phyloP scores from a whole-genome alignment of 169 alveolate species.

The Plasmodium ovale region DNA sequence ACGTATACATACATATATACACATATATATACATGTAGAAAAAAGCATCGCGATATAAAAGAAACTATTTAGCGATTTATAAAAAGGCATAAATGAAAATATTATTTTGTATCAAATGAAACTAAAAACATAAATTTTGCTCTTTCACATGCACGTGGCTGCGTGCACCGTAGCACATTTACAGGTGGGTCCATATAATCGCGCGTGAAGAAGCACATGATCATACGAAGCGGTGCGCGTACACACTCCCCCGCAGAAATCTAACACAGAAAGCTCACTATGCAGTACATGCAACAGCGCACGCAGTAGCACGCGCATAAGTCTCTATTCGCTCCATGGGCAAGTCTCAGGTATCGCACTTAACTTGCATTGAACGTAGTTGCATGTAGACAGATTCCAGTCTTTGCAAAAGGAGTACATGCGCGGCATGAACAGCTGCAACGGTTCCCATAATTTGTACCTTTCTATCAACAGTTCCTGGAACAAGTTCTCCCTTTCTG shows the following conservation, averaged over 20 bases:
- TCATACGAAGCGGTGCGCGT: too few relatives aligned
- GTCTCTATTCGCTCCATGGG: not conserved
- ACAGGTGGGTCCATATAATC: not conserved
- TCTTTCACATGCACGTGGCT: not conserved
- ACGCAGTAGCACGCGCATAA: not conserved
- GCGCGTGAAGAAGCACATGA: not conserved
- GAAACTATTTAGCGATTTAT: not conserved
- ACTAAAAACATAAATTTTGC: constrained; percentile 12
- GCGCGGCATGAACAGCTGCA: constrained; percentile 78
- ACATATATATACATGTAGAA: not conserved
- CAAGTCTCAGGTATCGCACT: constrained; percentile 31
- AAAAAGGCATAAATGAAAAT: constrained; percentile 14
- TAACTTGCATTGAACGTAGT: constrained; percentile 33
- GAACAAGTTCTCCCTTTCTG: constrained; percentile 69
- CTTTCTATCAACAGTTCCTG: constrained; percentile 72
- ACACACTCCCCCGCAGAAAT: too few relatives aligned
- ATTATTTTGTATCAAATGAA: constrained; percentile 20
- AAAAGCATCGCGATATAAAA: not conserved
- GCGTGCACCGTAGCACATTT: constrained; percentile 16
- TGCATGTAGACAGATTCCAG: constrained; percentile 68
- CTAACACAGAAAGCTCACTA: too few relatives aligned
- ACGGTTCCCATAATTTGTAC: constrained; percentile 71
- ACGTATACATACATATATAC: not conserved
- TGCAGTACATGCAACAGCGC: too few relatives aligned
- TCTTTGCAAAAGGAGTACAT: constrained; percentile 71